phyloP scores from a whole-genome alignment of 1,139 yeast species.

The Hyphopichia fennica region DNA sequence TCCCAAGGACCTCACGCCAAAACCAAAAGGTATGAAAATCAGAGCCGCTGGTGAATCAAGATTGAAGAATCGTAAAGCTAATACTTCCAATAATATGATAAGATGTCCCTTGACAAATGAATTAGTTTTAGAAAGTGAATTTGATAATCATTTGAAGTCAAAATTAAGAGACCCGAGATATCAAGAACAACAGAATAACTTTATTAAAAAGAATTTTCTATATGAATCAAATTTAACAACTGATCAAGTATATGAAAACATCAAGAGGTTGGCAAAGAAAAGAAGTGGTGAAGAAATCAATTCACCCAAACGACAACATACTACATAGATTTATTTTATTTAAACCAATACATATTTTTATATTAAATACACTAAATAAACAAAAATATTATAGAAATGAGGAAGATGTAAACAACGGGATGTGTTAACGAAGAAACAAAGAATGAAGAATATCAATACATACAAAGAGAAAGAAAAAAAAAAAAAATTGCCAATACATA shows the following conservation, averaged over 20 bases:
- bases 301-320: neutral
- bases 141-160: conserved; percentile 72
- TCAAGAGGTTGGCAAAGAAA: conserved; percentile 58
- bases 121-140: conserved; percentile 66
- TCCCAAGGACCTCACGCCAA: conserved; percentile 4
- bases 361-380: neutral
- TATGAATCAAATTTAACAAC: conserved; percentile 62
- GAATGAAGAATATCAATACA: neutral
- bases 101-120: conserved; percentile 76
- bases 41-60: conserved; percentile 71
- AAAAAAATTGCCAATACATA: neutral
- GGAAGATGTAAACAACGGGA: neutral
- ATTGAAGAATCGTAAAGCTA: conserved; percentile 28
- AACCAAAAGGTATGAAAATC: conserved; percentile 60
- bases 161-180: conserved; percentile 78
- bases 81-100: conserved; percentile 23
- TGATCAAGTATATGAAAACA: conserved; percentile 72
- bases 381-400: neutral
- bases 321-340: neutral
- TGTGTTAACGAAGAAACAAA: neutral
- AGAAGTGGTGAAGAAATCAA: conserved; percentile 11
- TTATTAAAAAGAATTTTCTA: conserved; percentile 60
- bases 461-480: neutral
- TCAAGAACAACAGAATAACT: conserved; percentile 65
- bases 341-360: neutral